Percentiles rank a stretch among this genome's conserved stretches.
phyloP scores from a whole-genome alignment of 1,284 basidiomycete species.

The Moesziomyces sp. region DNA sequence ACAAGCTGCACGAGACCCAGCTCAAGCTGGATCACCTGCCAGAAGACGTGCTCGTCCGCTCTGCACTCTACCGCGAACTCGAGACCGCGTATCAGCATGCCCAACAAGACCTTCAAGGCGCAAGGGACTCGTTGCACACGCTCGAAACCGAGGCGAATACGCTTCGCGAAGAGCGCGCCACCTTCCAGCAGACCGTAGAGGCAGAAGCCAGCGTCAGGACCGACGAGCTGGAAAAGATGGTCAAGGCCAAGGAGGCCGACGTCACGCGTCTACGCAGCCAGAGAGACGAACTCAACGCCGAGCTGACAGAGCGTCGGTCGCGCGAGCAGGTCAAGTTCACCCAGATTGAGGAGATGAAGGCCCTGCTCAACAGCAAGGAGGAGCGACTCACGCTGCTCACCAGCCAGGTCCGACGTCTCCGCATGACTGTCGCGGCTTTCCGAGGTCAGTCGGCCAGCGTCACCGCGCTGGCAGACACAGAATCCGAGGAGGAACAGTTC shows the following conservation, averaged over 20 bases:
- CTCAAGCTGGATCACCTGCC: slow-evolving; percentile 31
- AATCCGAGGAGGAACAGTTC: slow-evolving; percentile 36
- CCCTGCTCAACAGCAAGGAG: slow-evolving; percentile 69
- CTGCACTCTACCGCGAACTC: slow-evolving; percentile 36
- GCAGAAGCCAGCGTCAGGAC: slow-evolving; percentile 62
- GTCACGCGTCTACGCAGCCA: slow-evolving; percentile 34
- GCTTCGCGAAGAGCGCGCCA: slow-evolving; percentile 56
- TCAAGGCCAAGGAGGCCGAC: slow-evolving; percentile 77
- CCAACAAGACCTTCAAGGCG: slow-evolving; percentile 25
- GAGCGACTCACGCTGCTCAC: slow-evolving; percentile 80
- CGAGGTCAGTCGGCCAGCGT: slow-evolving; percentile 79
- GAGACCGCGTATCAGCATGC: slow-evolving; percentile 20
- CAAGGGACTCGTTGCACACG: slow-evolving; percentile 18
- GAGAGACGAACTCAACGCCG: slow-evolving; percentile 50
- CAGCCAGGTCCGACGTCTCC: slow-evolving; percentile 81
- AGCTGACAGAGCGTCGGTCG: slow-evolving; percentile 58
- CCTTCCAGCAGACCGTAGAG: slow-evolving; percentile 37
- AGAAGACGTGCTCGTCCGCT: slow-evolving; percentile 34
- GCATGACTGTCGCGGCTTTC: slow-evolving; percentile 80
- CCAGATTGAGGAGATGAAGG: slow-evolving; percentile 64
- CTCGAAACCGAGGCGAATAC: slow-evolving; percentile 55
- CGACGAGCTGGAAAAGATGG: slow-evolving; percentile 79
- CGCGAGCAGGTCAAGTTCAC: slow-evolving; percentile 61
- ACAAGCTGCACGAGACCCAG: slow-evolving; percentile 31
- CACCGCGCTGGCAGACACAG: slow-evolving; percentile 75